Evolutionary conservation across 2,329 filamentous ascomycete genomes (phyloP).

Genomic region (Claviceps digitariae): DNA sequence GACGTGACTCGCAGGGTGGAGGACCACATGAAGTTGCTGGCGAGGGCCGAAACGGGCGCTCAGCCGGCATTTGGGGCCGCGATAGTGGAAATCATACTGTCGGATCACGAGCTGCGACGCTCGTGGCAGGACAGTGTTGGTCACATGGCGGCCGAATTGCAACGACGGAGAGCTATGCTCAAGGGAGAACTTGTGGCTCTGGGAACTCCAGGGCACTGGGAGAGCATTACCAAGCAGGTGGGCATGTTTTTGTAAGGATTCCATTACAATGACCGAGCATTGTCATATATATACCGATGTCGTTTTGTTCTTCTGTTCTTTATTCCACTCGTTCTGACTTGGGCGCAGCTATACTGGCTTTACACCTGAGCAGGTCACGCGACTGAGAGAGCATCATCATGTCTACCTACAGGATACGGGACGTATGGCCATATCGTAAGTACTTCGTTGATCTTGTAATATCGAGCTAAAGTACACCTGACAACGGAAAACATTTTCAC

Average conservation of each 20-base stretch:
- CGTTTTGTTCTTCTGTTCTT: not conserved
- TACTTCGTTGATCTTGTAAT: not conserved
- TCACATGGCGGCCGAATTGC: not conserved
- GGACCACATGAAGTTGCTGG: slow-evolving; percentile 7
- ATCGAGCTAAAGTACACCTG: not conserved
- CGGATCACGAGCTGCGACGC: not conserved
- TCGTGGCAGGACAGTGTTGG: not conserved
- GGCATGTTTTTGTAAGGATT: not conserved
- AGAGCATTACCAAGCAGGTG: not conserved
- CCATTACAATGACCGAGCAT: too few species aligned
- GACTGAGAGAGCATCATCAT: not conserved
- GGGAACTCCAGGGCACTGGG: not conserved
- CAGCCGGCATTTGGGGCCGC: not conserved
- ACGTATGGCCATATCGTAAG: not conserved
- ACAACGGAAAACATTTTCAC: not conserved
- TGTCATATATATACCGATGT: not conserved
- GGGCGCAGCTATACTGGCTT: not conserved
- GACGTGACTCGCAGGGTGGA: not conserved
- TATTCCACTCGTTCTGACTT: too few species aligned
- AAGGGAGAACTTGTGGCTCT: not conserved
- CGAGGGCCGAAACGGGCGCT: not conserved
- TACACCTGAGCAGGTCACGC: not conserved
- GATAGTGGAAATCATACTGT: not conserved
- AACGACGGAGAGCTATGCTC: not conserved
- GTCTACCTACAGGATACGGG: not conserved